Conservation (phyloP, 2,329 filamentous ascomycete species). For the Exophiala aquamarina region DNA sequence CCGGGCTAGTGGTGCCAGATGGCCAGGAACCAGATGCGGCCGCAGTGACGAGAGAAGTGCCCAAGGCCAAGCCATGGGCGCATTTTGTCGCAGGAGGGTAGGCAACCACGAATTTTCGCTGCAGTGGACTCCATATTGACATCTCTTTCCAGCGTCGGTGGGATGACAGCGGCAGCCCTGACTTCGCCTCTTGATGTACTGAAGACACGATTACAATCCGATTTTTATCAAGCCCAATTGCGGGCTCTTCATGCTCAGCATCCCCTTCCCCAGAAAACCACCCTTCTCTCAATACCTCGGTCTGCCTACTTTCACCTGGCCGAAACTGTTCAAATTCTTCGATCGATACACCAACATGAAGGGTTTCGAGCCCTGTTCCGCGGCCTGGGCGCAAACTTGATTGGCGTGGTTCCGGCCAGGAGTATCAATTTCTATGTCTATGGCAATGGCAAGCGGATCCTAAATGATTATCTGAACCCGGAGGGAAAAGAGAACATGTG, state of each 20-base stretch:
- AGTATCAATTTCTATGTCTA: conserved; percentile 95
- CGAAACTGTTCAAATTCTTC: conserved; percentile 84
- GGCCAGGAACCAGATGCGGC: conserved; percentile 22
- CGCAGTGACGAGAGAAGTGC: conserved; percentile 30
- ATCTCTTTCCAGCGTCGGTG: conserved; percentile 64
- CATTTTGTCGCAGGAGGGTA: conserved; percentile 91
- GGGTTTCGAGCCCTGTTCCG: conserved; percentile 89
- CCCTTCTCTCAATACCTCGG: conserved; percentile 63
- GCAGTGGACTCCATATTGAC: conserved; percentile 19
- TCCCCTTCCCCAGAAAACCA: conserved; percentile 52
- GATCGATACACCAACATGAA: conserved; percentile 75
- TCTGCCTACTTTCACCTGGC: conserved; percentile 71
- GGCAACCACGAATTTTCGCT: conserved; percentile 32
- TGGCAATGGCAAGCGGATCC: conserved; percentile 83
- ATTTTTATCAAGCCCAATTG: conserved; percentile 88
- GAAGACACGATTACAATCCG: conserved; percentile 89
- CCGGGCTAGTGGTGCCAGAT: conserved; percentile 37
- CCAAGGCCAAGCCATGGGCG: conserved; percentile 75
- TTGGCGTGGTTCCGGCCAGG: conserved; percentile 84
- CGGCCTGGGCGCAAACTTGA: conserved; percentile 83
- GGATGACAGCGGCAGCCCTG: conserved; percentile 89
- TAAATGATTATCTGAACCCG: conserved; percentile 70
- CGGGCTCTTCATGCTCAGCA: conserved; percentile 64
- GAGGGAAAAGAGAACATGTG: conserved; percentile 45
- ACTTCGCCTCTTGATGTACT: conserved; percentile 92